Evolutionary conservation across 495 filamentous ascomycete species (phyloP).

Genomic region (Pyronema domesticum): DNA sequence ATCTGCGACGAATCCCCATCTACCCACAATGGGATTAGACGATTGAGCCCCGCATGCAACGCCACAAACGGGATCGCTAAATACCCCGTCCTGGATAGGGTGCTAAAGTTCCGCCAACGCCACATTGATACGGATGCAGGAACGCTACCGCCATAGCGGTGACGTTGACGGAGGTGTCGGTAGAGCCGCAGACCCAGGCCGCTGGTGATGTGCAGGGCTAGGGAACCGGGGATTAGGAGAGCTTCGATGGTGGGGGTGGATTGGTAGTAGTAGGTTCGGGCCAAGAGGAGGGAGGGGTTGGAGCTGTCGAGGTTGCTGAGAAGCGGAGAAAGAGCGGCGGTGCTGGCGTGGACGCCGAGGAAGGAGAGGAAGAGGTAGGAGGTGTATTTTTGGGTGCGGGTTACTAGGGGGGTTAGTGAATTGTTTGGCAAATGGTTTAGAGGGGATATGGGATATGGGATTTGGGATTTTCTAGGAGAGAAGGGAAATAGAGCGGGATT

Average conservation of each 20-base stretch:
- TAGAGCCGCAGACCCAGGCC: constrained; percentile 61
- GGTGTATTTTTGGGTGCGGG: constrained; percentile 66
- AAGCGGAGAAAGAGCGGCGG: constrained; percentile 59
- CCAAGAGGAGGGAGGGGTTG: constrained; percentile 48
- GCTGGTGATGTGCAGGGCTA: constrained; percentile 41
- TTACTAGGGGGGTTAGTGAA: constrained; percentile 35
- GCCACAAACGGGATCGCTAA: constrained; percentile 42
- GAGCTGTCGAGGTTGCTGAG: constrained; percentile 34
- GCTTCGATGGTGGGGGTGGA: constrained; percentile 44
- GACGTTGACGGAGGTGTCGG: constrained; percentile 45
- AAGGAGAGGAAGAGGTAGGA: constrained; percentile 73
- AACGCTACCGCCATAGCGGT: constrained; percentile 46
- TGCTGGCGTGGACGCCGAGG: constrained; percentile 57
- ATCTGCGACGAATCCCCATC: constrained; percentile 73
- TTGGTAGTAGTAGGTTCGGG: constrained; percentile 58
- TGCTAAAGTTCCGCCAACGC: constrained; percentile 33
- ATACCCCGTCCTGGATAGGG: constrained; percentile 50
- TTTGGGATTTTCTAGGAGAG: neutral
- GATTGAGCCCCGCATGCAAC: constrained; percentile 53
- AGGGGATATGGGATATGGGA: too few relatives aligned
- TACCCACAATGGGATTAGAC: constrained; percentile 48
- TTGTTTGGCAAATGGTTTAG: too few relatives aligned
- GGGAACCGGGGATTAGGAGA: constrained; percentile 41
- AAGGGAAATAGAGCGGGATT: neutral
- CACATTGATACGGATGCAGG: constrained; percentile 42